Evolutionary conservation across 106 monocot species (phyloP).

Genomic region (Allium fistulosum): DNA sequence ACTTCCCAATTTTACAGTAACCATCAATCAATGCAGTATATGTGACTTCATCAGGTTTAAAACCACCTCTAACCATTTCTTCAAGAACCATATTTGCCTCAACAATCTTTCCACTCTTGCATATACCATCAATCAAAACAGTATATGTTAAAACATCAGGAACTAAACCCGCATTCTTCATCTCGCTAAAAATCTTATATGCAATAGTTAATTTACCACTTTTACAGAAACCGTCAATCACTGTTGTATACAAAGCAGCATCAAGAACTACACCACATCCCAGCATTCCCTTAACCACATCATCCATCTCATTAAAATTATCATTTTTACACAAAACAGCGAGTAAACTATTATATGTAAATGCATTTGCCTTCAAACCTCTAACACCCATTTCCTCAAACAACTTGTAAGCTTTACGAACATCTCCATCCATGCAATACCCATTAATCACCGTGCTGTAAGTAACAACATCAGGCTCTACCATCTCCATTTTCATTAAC

Average conservation of each 20-base stretch:
- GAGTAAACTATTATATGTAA: constrained; percentile 68
- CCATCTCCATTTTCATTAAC: constrained; percentile 51
- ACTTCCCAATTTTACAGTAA: constrained; percentile 67
- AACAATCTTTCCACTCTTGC: constrained; percentile 34
- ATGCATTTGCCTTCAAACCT: constrained; percentile 57
- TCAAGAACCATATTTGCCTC: constrained; percentile 46
- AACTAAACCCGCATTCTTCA: constrained; percentile 40
- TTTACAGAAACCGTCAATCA: constrained; percentile 59
- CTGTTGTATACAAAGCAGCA: constrained; percentile 59
- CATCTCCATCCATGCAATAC: constrained; percentile 46
- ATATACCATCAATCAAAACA: constrained; percentile 54
- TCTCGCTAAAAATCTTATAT: constrained; percentile 35
- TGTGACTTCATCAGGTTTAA: constrained; percentile 59
- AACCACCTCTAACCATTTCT: constrained; percentile 52
- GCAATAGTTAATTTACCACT: constrained; percentile 31
- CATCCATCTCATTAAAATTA: constrained; percentile 40
- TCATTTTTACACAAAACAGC: constrained; percentile 39
- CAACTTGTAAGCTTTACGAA: constrained; percentile 37
- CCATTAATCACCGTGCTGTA: constrained; percentile 78
- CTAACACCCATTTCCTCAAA: constrained; percentile 47
- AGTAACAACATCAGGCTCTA: constrained; percentile 55
- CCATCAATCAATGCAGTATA: constrained; percentile 78
- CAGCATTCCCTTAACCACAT: constrained; percentile 48
- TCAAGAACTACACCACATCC: constrained; percentile 41
- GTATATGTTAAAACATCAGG: constrained; percentile 73